phyloP scores from a whole-genome alignment of 495 filamentous ascomycete species.

The Penicillium fimorum region DNA sequence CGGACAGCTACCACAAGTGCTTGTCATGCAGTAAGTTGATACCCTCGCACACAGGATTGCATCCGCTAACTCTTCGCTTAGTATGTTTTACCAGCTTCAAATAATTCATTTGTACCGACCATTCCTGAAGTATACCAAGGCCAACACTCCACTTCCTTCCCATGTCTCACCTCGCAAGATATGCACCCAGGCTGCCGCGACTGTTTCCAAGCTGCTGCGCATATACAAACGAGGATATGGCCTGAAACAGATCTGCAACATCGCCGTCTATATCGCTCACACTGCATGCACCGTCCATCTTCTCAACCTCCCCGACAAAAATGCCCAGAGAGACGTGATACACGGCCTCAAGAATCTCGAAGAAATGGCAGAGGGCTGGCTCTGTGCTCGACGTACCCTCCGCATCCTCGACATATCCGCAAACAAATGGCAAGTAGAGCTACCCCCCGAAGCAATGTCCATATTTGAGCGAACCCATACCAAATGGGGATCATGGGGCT shows the following conservation, averaged over 20 bases:
- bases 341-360: conserved; percentile 91
- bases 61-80: conserved; percentile 41
- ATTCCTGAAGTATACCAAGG: conserved; percentile 84
- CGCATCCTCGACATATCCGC: conserved; percentile 83
- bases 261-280: conserved; percentile 92
- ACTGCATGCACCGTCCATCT: conserved; percentile 92
- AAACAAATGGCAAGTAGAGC: conserved; percentile 79
- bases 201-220: conserved; percentile 86
- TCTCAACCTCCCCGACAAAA: conserved; percentile 87
- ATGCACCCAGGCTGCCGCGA: conserved; percentile 82
- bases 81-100: conserved; percentile 96
- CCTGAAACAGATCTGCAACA: conserved; percentile 89
- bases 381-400: conserved; percentile 81
- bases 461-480: conserved; percentile 65
- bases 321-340: conserved; percentile 80
- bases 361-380: conserved; percentile 94
- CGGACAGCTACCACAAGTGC: conserved; percentile 79
- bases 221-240: conserved; percentile 92
- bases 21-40: conserved; percentile 87
- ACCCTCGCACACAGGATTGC: no score
- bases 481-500: conserved; percentile 54
- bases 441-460: conserved; percentile 77
- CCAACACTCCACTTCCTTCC: conserved; percentile 75
- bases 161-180: conserved; percentile 89
- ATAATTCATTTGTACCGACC: conserved; percentile 97